Evolutionary conservation across 2,329 filamentous ascomycete species (phyloP).

Genomic region (Ceratocystis variospora): DNA sequence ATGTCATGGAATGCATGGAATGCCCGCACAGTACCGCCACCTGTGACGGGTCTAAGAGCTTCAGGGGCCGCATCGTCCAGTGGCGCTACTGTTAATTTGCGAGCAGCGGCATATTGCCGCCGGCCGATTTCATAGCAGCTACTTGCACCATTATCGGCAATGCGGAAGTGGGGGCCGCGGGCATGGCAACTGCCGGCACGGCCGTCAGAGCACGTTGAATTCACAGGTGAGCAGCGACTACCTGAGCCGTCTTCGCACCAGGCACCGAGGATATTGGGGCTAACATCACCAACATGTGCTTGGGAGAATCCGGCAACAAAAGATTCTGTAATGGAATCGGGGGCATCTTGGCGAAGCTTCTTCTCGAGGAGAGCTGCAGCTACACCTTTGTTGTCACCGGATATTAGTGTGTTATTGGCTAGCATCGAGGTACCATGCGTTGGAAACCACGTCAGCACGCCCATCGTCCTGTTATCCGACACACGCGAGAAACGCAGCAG

Average conservation of each 20-base stretch:
- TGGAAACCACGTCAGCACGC: conserved; percentile 79
- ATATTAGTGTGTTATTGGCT: conserved; percentile 77
- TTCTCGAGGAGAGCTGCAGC: conserved; percentile 74
- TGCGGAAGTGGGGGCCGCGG: conserved; percentile 54
- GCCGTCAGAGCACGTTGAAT: conserved; percentile 67
- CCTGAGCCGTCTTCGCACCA: conserved; percentile 79
- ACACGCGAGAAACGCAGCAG: conserved; percentile 60
- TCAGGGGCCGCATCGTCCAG: neutral
- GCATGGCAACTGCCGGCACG: conserved; percentile 59
- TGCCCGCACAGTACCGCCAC: conserved; percentile 55
- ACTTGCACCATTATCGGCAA: conserved; percentile 55
- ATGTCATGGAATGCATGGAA: conserved; percentile 82
- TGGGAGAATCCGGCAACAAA: conserved; percentile 92
- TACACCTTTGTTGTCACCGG: conserved; percentile 87
- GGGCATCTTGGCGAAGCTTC: conserved; percentile 35
- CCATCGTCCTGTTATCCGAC: conserved; percentile 58
- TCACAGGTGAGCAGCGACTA: conserved; percentile 56
- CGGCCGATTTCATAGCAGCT: conserved; percentile 65
- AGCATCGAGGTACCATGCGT: conserved; percentile 84
- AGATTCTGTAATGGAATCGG: conserved; percentile 42
- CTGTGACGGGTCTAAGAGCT: conserved; percentile 35
- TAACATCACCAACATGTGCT: conserved; percentile 80
- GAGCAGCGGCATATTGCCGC: conserved; percentile 53
- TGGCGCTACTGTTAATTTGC: conserved; percentile 20
- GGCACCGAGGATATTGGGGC: conserved; percentile 73